Evolutionary conservation across 2,329 filamentous ascomycete species (phyloP), one percentile per base, ranked within the genome.

Genomic region (Ascocoryne sarcoides): DNA sequence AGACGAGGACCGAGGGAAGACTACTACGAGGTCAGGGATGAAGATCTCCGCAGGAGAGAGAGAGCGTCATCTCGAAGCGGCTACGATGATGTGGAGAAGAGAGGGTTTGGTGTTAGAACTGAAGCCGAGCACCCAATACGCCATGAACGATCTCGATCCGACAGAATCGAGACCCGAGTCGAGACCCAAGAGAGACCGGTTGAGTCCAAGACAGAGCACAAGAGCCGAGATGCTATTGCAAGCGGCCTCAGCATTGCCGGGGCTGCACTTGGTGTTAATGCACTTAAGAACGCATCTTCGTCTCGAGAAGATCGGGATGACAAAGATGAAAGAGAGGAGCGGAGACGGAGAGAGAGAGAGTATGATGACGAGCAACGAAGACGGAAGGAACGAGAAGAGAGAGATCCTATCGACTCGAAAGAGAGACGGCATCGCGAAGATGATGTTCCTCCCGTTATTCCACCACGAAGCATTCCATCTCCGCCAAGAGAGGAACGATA

Each of bases 171-270:
- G 9, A 28, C 21, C 26, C 2, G 23, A 19, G 31, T 17, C 12
- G 8, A 38, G 23, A 18, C n/a, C 36, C 23, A 26, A 38, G 17
- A 40, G 35, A 21, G 31, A 26, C 29, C 17, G 44, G 45, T 10
- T 32, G 44, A 36, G 14, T 18, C 4, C 40, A 47, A 10, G 40
- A 47, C n/a, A 50, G 52, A 58, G 5, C 46, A 52, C 30, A 54
- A 52, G 31, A 46, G 50, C 3, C 44, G 53, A 43, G 58, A 60
- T 44, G 50, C 49, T 10, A 36, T 58, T 12, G 51, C 57, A 14
- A 49, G 56, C 9, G 54, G 58, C 18, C 45, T 60, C 16, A 54
- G 58, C 37, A 43, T 59, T 41, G 58, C 58, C 31, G 54, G 52
- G 19, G 54, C 53, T n/a, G 56, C 57, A 21, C 40, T 60, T 16